Conservation (phyloP, 306 rosid species). For the Quercus variabilis region DNA sequence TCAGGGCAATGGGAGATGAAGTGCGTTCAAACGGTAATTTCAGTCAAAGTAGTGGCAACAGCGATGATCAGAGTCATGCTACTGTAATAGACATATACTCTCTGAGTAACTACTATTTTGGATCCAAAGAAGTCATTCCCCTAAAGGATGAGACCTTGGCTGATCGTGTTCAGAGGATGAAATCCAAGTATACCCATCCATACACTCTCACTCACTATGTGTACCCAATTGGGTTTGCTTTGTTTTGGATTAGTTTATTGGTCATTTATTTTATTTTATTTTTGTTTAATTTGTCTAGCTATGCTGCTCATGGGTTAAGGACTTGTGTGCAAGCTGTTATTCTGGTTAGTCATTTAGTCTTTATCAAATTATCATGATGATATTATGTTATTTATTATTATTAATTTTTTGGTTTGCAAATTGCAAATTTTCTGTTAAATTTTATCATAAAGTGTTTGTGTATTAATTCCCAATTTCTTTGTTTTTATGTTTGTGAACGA, state of each 20-base stretch:
- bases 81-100: slow-evolving; percentile 53
- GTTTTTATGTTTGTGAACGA: background rate
- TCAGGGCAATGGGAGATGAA: slow-evolving; percentile 45
- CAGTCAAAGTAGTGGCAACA: slow-evolving; percentile 7
- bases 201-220: background rate
- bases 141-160: slow-evolving; percentile 44
- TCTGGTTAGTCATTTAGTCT: slow-evolving; percentile 49
- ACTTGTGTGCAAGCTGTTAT: slow-evolving; percentile 73
- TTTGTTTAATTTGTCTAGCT: slow-evolving; percentile 36
- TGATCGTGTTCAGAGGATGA: slow-evolving; percentile 51
- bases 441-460: background rate
- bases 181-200: slow-evolving; percentile 49
- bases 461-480: background rate
- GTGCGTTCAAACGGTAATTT: background rate
- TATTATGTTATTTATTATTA: too few relatives aligned
- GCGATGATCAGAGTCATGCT: slow-evolving; percentile 13
- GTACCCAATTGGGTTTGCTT: background rate
- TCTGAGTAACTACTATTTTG: slow-evolving; percentile 68
- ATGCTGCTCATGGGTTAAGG: slow-evolving; percentile 68
- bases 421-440: background rate
- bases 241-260: background rate
- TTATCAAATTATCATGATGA: background rate
- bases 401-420: background rate
- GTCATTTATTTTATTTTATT: background rate
- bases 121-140: slow-evolving; percentile 55